Base-by-base conservation (phyloP, 2,329 filamentous ascomycete species). In the Talaromyces sp. region DNA sequence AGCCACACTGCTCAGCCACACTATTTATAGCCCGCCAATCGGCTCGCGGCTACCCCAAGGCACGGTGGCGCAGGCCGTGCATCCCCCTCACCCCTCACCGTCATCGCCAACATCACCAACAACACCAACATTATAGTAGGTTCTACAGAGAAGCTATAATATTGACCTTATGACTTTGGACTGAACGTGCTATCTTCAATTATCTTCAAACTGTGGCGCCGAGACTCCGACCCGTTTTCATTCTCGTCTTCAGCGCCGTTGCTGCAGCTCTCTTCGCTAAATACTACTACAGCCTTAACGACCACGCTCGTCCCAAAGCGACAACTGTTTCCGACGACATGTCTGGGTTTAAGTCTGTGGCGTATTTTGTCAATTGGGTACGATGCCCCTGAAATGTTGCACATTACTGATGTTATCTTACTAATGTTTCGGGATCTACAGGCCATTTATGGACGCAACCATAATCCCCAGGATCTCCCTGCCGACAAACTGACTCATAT, bases 361-460 rank as follows among this genome's bases (percentile, higher is more conserved):
- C 70, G 19, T 79, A 78, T 61, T 78, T 73, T 63, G 76, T 78
- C 51, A 78, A 79, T 63, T 79, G 77, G 77, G 75, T 77, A 71
- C 63, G 71, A 63, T 51, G n/a, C 19, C 54, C 8, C 43, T 46
- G 13, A 56, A 7, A 24, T 17, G 32, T 29, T 24, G 21, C 19
- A 14, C 17, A 38, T 2, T 38, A 19, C 5, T 31, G 24, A 7
- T 27, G 14, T 3, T 53, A 53, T 19, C 26, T n/a, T n/a, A 19
- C 35, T 46, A 58, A 35, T 49, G 13, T 17, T 41, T 17, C 29
- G 43, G 8, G 26, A n/a, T 27, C 26, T 27, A 41, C 51, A 80
- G 90, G 90, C 89, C 65, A 93, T 96, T 68, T 96, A 96, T 74
- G 90, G 81, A 49, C 86, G 92, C 61, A 89, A 93, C 69, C 89